Evolutionary conservation across 257 asterid genomes (phyloP), one percentile per base, ranked within the genome.

Genomic region (Solanum arcanum): DNA sequence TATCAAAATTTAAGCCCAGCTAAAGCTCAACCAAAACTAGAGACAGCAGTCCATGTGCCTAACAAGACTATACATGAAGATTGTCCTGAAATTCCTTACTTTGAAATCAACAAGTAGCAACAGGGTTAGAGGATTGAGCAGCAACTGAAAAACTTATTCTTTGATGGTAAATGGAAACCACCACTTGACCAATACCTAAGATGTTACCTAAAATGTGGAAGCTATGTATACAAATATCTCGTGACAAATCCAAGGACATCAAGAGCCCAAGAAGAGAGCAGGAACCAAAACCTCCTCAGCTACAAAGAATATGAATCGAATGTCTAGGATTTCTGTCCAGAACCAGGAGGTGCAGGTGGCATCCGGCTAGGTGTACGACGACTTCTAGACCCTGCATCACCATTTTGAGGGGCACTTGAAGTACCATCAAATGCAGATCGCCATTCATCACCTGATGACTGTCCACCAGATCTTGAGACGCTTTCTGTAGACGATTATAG

Each of bases 271-370:
- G 27, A 78, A 78, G 69, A 29, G 69, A 81, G 69, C 69, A 81
- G 44, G 46, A 81, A 49, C 69, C 21, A 49, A 81, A 81, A 81
- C 69, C 29, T 81, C 46, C 85, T 20, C 46, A 81, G 31, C 69
- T 81, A 15, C 69, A 14, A 49, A 49, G 69, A 81, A 49, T 49
- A 49, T 29, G 69, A 81, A 81, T 49, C 46, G 56, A 81, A 31
- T 29, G 69, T 33, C 85, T 81, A 81, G 69, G 69, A 81, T 49
- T 39, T 81, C 16, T 9, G 12, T 81, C 84, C 74, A 68, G 87
- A 83, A 33, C 33, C 87, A 12, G 87, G 89, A 41, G 89, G 89
- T 39, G 89, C 89, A 83, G 89, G 89, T 52, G 89, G 89, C 87
- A 52, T 12, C 76, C 87, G 89, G 73, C 72, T 82, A 52, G 89